These are phyloP conservation scores for Plasmodium blacklocki DNA, from an alignment of 169 alveolate species.

Conservation along the genomic window DNA sequence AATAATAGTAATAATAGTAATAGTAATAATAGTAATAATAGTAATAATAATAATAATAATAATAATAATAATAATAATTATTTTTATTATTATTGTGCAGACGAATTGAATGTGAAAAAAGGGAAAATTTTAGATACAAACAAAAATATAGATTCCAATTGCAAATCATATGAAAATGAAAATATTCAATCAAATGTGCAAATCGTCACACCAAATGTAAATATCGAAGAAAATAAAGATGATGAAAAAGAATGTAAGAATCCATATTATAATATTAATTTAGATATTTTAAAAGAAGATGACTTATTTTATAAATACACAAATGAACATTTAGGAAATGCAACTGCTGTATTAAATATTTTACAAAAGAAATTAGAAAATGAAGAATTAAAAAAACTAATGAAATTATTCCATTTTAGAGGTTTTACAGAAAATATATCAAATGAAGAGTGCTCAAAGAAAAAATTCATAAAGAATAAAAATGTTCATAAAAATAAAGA, in stretches of 20 bases:
- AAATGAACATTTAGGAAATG: background rate
- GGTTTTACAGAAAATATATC: background rate
- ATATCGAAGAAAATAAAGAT: constrained; percentile 8
- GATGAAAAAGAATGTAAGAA: background rate
- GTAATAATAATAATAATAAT: background rate
- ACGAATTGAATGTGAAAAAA: background rate
- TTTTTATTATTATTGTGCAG: no score
- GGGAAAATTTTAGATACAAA: background rate
- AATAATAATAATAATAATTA: no score
- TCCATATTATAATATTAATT: constrained; percentile 9
- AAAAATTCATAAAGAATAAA: constrained; percentile 1
- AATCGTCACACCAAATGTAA: no score
- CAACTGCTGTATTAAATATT: background rate
- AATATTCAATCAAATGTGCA: no score
- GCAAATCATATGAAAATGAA: no score
- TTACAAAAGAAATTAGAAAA: constrained; percentile 28
- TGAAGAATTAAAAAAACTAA: constrained; percentile 19
- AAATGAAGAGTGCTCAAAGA: background rate
- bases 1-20: background rate
- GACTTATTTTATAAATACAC: constrained; percentile 5
- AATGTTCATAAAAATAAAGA: background rate
- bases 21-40: background rate
- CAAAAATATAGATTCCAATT: background rate
- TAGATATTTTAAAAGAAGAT: constrained; percentile 38
- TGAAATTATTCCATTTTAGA: constrained; percentile 18